phyloP scores from a whole-genome alignment of 129 eudicot species.

The Saussurea involucrata region DNA sequence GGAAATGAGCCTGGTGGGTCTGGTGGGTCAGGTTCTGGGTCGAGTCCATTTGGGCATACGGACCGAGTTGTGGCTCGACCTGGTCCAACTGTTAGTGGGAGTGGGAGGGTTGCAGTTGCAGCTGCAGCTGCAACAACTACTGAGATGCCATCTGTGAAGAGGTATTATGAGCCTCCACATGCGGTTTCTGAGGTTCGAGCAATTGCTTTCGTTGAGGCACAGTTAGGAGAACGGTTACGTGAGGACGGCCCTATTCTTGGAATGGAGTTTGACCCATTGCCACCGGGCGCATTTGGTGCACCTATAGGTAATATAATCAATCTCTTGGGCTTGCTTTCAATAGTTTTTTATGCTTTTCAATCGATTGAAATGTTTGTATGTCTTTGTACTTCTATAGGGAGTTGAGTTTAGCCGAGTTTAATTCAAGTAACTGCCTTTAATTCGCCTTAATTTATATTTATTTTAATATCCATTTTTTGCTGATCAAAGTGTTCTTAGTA shows the following conservation, averaged over 20 bases:
- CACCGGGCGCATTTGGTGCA: slow-evolving; percentile 97
- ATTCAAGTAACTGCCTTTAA: not conserved
- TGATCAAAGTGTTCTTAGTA: not conserved
- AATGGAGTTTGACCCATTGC: slow-evolving; percentile 98
- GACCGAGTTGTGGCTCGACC: slow-evolving; percentile 43
- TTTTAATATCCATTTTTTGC: not conserved
- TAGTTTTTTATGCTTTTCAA: not conserved
- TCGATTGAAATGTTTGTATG: not conserved
- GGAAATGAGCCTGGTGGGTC: slow-evolving; percentile 46
- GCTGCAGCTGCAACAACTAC: slow-evolving; percentile 38
- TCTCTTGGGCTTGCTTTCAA: not conserved
- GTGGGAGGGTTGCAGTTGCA: slow-evolving; percentile 27
- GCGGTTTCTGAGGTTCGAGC: slow-evolving; percentile 67
- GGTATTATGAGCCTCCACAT: slow-evolving; percentile 70
- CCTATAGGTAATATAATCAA: slow-evolving; percentile 56
- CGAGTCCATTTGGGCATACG: slow-evolving; percentile 41
- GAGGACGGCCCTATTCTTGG: slow-evolving; percentile 92
- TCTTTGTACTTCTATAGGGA: not conserved
- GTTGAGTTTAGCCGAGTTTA: not conserved
- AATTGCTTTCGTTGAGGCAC: slow-evolving; percentile 84
- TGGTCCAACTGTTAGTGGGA: slow-evolving; percentile 23
- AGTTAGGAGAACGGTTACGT: slow-evolving; percentile 78
- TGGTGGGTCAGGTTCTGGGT: slow-evolving; percentile 58
- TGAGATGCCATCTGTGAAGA: slow-evolving; percentile 61
- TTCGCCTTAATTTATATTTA: not conserved